Evolutionary conservation across 352 stramenopile genomes (phyloP), one percentile per base, ranked within the genome.

Genomic region (Pythium chondricola): DNA sequence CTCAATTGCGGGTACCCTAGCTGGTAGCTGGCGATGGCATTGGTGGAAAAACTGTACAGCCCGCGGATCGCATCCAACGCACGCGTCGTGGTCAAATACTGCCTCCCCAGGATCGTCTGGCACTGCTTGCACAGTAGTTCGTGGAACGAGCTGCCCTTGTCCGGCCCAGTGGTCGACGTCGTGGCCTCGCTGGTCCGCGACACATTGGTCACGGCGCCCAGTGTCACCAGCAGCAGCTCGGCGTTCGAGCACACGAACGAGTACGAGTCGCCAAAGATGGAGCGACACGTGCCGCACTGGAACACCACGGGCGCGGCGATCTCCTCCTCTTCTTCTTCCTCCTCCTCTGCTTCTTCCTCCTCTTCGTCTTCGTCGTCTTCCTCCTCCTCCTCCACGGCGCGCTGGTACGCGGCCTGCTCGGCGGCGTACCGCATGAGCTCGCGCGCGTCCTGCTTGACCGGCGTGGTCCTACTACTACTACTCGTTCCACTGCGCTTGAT

Each of bases 261-360:
- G 48, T 89, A 90, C 37, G 79, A 91, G 58, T 93, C 82, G 17
- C 79, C 80, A 21, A 93, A 83, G 44, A 93, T 89, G 24, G 73
- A 84, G 22, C 82, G 70, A 32, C 82, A 93, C 17, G 78, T 91
- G 59, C 61, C 82, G 58, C 82, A 93, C 51, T 91, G 79, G 49
- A 93, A 93, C 21, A 91, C 75, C 26, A 93, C 79, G 6, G 84
- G 79, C 16, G 72, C 74, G 35, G 75, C 56, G 16, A 66, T 58
- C n/a, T 69, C 71, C n/a, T 71, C 69, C 16, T 70, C 65, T 3
- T 78, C 71, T 11, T 74, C 71, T 3, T 83, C 73, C 6, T 63
- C 54, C 4, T 63, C 58, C 2, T 74, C 53, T 16, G 68, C 65
- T 3, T 54, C 57, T 11, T 62, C 62, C 0, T 58, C 59, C 8